Evolutionary conservation across 306 rosid genomes (phyloP).

Genomic region (Casuarina glauca): DNA sequence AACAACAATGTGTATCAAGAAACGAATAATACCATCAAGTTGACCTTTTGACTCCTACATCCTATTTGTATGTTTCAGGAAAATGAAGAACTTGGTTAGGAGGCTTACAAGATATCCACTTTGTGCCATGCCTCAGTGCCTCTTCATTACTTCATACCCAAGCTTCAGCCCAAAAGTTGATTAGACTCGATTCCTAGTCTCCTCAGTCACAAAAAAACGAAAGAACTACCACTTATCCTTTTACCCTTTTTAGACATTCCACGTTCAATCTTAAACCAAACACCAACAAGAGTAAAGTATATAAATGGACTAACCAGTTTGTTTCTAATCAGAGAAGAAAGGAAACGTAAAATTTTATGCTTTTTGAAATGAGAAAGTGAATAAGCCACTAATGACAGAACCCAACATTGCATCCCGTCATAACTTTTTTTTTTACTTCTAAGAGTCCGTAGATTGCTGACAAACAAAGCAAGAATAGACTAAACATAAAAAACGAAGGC

Average conservation of each 20-base stretch:
- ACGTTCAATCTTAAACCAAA: not conserved
- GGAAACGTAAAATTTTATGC: not conserved
- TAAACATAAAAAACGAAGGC: not conserved
- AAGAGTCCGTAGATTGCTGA: not conserved
- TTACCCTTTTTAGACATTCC: not conserved
- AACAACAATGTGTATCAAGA: not conserved
- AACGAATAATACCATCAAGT: not conserved
- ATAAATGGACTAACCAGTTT: not conserved
- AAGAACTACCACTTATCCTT: not conserved
- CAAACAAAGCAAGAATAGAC: not conserved
- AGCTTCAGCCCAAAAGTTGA: not conserved
- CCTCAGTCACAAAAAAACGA: not conserved
- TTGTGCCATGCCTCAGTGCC: not conserved
- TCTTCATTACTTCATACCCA: too few relatives aligned
- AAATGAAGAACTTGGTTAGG: not conserved
- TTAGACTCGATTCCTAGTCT: not conserved
- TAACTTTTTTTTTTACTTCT: not conserved
- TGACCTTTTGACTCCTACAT: not conserved
- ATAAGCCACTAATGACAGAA: too few relatives aligned
- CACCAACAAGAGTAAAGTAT: not conserved
- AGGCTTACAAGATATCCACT: not conserved
- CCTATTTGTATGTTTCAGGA: not conserved
- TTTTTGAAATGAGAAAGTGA: not conserved
- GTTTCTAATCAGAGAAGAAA: not conserved
- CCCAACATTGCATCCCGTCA: too few relatives aligned